Percentiles rank a stretch among this genome's conserved stretches.
Conservation (phyloP, 345 rosid genomes). For the Dimocarpus longan region DNA sequence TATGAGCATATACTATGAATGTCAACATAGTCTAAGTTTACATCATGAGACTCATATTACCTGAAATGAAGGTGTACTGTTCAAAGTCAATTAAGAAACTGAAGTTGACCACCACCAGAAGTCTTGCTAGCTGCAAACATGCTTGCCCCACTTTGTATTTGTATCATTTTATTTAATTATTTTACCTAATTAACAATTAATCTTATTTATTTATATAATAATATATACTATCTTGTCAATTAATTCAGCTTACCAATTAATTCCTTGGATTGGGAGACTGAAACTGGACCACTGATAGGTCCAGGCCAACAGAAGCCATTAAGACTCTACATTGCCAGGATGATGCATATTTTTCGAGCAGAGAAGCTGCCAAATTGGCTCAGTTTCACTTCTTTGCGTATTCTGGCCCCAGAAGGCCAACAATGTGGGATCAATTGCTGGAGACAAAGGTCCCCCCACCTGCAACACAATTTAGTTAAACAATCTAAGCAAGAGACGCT, state of each 20-base stretch:
- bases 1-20: neutral
- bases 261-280: neutral
- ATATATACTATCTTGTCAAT: no score
- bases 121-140: neutral
- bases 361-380: neutral
- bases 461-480: neutral
- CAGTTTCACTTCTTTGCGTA: neutral
- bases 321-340: neutral
- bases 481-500: neutral
- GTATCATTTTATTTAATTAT: no score
- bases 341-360: neutral
- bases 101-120: neutral
- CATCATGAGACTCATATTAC: neutral
- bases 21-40: neutral
- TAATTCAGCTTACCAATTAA: no score
- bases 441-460: neutral
- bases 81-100: slow-evolving; percentile 7
- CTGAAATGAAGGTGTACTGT: neutral
- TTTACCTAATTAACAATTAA: no score
- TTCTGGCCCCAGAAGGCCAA: neutral
- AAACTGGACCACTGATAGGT: neutral
- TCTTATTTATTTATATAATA: no score
- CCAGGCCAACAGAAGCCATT: neutral
- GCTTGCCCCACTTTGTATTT: neutral
- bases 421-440: neutral